Conservation (phyloP, 2,329 filamentous ascomycete genomes). For the Microdochium trichocladiopsis region DNA sequence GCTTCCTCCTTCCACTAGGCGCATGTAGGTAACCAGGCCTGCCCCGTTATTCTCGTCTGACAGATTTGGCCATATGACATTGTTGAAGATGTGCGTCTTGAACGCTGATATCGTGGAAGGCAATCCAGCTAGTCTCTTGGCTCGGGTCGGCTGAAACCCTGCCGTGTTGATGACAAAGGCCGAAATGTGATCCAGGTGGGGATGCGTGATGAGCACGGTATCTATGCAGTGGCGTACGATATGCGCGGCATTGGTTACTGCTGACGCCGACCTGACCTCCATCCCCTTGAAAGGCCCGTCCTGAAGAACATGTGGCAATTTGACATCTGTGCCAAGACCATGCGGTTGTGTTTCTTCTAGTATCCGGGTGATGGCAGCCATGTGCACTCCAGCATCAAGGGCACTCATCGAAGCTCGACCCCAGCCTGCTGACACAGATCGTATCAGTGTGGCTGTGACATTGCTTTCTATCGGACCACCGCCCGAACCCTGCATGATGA, state of each 20-base stretch:
- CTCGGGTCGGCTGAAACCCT: constrained; percentile 68
- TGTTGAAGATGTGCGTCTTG: constrained; percentile 95
- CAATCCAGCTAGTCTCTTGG: constrained; percentile 80
- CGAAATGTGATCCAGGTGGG: constrained; percentile 91
- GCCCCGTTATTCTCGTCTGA: constrained; percentile 94
- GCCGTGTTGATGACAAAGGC: constrained; percentile 93
- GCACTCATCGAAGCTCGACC: constrained; percentile 74
- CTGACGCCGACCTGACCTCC: constrained; percentile 56
- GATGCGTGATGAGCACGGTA: constrained; percentile 88
- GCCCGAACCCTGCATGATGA: constrained; percentile 64
- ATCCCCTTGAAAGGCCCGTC: constrained; percentile 76
- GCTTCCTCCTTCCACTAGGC: constrained; percentile 83
- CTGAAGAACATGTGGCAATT: constrained; percentile 48
- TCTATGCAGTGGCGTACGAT: constrained; percentile 75
- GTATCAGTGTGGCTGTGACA: constrained; percentile 81
- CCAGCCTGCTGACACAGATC: constrained; percentile 75
- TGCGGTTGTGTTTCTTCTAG: constrained; percentile 49
- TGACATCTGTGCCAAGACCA: constrained; percentile 24
- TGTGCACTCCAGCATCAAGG: constrained; percentile 89
- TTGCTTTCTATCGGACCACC: constrained; percentile 88
- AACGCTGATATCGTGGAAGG: constrained; percentile 87
- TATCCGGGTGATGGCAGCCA: constrained; percentile 77
- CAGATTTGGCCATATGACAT: constrained; percentile 94
- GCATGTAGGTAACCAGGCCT: constrained; percentile 83
- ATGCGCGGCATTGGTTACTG: constrained; percentile 73